These are phyloP conservation scores for Arthroderma uncinatum DNA, from an alignment of 2,329 filamentous ascomycete species.

Conservation along the genomic window DNA sequence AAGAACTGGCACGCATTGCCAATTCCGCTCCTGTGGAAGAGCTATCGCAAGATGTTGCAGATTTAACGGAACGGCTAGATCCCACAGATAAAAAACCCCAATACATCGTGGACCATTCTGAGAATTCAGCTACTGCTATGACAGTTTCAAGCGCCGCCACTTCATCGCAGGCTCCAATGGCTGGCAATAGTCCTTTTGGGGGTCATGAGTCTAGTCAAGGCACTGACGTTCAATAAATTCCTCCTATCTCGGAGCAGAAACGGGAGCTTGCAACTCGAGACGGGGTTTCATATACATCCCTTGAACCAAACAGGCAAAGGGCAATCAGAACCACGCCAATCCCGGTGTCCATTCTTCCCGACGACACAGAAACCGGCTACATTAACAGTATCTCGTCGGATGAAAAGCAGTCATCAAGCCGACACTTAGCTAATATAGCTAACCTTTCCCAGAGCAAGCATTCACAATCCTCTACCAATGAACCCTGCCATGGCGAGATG, in stretches of 20 bases:
- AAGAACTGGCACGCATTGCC: conserved; percentile 52
- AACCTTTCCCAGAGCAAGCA: not conserved
- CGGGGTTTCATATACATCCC: not conserved
- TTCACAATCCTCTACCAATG: not conserved
- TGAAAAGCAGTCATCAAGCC: not conserved
- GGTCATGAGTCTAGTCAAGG: not conserved
- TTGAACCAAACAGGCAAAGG: not conserved
- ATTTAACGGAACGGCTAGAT: conserved; percentile 10
- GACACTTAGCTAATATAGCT: not conserved
- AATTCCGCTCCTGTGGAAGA: conserved; percentile 32
- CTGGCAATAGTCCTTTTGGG: not conserved
- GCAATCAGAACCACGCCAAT: not conserved
- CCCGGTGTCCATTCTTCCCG: not conserved
- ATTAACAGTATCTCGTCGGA: too few species aligned
- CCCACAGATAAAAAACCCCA: conserved; percentile 7
- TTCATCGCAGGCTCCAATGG: not conserved
- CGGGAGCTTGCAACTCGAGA: not conserved
- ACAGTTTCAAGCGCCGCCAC: not conserved
- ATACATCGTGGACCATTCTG: conserved; percentile 14
- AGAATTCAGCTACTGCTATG: conserved; percentile 6
- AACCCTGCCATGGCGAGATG: not conserved
- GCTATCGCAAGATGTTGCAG: conserved; percentile 12
- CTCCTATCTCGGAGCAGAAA: not conserved
- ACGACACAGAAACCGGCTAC: not conserved
- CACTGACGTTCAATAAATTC: not conserved